Conservation (phyloP, 2,329 filamentous ascomycete genomes). For the Hymenoscyphus linearis region DNA sequence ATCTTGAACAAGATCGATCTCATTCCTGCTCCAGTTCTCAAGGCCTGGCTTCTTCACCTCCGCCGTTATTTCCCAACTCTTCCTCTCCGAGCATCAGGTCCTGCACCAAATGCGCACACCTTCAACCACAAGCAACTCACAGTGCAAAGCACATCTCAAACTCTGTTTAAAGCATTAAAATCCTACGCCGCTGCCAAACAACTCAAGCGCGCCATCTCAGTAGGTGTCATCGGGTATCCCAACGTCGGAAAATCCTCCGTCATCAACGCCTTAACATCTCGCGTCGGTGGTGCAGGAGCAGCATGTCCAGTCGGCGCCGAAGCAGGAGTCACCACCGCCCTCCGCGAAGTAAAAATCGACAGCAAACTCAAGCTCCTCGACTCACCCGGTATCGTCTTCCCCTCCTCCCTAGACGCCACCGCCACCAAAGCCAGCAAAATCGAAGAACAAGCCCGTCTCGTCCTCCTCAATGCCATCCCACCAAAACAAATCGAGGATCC, state of each 20-base stretch:
- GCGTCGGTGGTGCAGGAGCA: slow-evolving; percentile 62
- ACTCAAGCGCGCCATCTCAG: slow-evolving; percentile 82
- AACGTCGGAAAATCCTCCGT: slow-evolving; percentile 96
- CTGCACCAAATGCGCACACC: slow-evolving; percentile 78
- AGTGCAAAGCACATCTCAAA: slow-evolving; percentile 76
- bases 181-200: slow-evolving; percentile 78
- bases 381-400: slow-evolving; percentile 92
- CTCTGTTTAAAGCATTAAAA: slow-evolving; percentile 85
- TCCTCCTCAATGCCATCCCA: slow-evolving; percentile 86
- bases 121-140: slow-evolving; percentile 91
- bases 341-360: slow-evolving; percentile 89
- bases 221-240: slow-evolving; percentile 91
- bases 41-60: slow-evolving; percentile 78
- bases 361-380: slow-evolving; percentile 91
- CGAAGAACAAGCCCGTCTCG: slow-evolving; percentile 75
- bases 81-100: slow-evolving; percentile 76
- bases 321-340: slow-evolving; percentile 83
- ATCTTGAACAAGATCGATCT: slow-evolving; percentile 96
- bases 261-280: slow-evolving; percentile 83
- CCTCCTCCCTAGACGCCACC: slow-evolving; percentile 52
- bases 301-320: slow-evolving; percentile 87
- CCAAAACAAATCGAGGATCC: slow-evolving; percentile 94
- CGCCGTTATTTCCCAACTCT: slow-evolving; percentile 88
- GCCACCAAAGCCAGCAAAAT: slow-evolving; percentile 49
- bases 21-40: slow-evolving; percentile 74